These are phyloP conservation scores for Delonix regia DNA, from an alignment of 306 rosid species.

Conservation along the genomic window DNA sequence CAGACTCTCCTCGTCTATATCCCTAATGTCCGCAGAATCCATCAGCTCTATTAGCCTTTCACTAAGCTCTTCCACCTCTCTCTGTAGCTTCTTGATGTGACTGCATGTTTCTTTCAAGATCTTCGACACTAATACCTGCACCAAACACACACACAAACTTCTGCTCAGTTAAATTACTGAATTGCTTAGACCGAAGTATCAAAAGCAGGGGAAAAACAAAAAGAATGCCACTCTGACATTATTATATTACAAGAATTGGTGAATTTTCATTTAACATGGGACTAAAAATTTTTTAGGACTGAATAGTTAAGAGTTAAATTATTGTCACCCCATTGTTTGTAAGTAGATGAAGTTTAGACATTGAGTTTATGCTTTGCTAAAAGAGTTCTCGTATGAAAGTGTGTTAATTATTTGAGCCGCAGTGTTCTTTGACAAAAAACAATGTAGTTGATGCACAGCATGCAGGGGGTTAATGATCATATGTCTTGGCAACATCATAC, in stretches of 20 bases:
- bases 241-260: not conserved
- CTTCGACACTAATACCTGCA: slow-evolving; percentile 18
- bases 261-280: not conserved
- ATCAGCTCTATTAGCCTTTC: slow-evolving; percentile 19
- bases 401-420: not conserved
- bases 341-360: not conserved
- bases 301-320: not conserved
- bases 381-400: not conserved
- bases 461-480: not conserved
- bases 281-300: not conserved
- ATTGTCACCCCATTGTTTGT: not conserved
- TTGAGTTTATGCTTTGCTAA: not conserved
- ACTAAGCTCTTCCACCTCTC: slow-evolving; percentile 27
- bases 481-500: not conserved
- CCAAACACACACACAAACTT: not conserved
- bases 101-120: slow-evolving; percentile 25
- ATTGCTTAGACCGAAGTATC: not conserved
- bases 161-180: not conserved
- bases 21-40: slow-evolving; percentile 18
- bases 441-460: not conserved
- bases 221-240: not conserved
- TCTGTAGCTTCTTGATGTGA: slow-evolving; percentile 25
- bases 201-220: too few species aligned
- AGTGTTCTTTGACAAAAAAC: not conserved
- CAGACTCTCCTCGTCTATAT: slow-evolving; percentile 23